Base-by-base conservation (phyloP, 495 filamentous ascomycete species). In the Letharia lupina region DNA sequence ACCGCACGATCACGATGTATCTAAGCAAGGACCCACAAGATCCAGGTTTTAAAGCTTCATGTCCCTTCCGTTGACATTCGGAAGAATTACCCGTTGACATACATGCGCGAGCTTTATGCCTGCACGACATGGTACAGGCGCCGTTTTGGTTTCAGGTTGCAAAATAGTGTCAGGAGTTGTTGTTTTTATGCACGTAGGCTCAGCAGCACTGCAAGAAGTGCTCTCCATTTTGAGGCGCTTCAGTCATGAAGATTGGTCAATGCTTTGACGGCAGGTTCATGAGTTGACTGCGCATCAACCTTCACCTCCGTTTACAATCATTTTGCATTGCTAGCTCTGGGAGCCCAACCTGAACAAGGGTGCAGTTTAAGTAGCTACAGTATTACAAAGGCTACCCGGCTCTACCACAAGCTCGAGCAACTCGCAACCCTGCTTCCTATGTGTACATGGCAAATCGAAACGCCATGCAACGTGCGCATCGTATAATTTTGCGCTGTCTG, bases 1-100 rank as follows among this genome's bases (percentile, higher is more conserved):
- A 60, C 8, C n/a, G n/a, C 54, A 56, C 28, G 1, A 65, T 65
- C 54, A 48, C 56, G 41, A 64, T 58, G 28, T 57, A 35, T 56
- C 1, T 35, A 35, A 56, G 52, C 54, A 37, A 10, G 54, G 31
- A 57, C 54, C 54, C 28, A 57, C 54, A 37, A 57, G 13, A 57
- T 20, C 33, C 33, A 20, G 33, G 50, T 15, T 7, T 11, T 5
- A 37, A 23, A 35, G 35, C 40, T 44, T 5, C 40, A 35, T 20
- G 16, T 40, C 40, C 62, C 28, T 20, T 64, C 52, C 4, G 5
- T 56, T 33, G 12, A 35, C 28, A 7, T 37, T 57, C 54, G 33
- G 54, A 37, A 57, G 13, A 57, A 57, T 18, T 57, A 37, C 33
- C 54, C 54, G 28, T 33, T 35, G 8, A 50, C 47, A 2, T 50